Percentiles rank a stretch among this genome's conserved stretches.
These are phyloP conservation scores for Trypanosoma scelopori DNA, from an alignment of 208 protist genomes.

Conservation along the genomic window DNA sequence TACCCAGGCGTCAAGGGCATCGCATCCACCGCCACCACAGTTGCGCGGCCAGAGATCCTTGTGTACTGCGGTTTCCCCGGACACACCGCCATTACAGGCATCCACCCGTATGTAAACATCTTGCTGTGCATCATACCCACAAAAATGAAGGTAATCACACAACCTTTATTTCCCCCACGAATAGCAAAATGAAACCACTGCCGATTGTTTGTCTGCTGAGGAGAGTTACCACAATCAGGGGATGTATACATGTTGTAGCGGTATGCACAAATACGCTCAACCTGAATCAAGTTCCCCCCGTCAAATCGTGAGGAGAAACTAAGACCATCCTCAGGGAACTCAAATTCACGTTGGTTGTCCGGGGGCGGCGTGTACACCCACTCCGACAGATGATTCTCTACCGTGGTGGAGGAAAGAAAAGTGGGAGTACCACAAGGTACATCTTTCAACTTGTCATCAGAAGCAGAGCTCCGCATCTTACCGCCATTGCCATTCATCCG, in stretches of 20 bases:
- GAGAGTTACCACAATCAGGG: conserved; percentile 84
- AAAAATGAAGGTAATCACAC: conserved; percentile 59
- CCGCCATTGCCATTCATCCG: conserved; percentile 2
- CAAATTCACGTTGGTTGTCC: conserved; percentile 87
- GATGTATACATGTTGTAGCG: conserved; percentile 78
- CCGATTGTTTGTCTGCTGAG: conserved; percentile 83
- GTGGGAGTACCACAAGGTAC: too few relatives aligned
- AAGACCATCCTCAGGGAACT: conserved; percentile 82
- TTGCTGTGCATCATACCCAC: conserved; percentile 83
- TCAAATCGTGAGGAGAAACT: conserved; percentile 90
- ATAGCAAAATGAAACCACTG: conserved; percentile 94
- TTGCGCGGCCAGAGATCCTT: conserved; percentile 61
- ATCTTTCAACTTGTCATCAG: too few relatives aligned
- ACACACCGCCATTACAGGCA: conserved; percentile 68
- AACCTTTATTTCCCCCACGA: conserved; percentile 61
- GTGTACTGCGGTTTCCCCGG: conserved; percentile 62
- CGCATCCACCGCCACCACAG: conserved; percentile 49
- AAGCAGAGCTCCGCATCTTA: neutral
- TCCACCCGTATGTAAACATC: conserved; percentile 88
- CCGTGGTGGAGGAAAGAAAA: neutral
- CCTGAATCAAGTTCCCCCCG: conserved; percentile 88
- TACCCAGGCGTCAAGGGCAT: conserved; percentile 84
- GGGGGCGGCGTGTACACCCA: conserved; percentile 74
- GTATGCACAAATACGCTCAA: conserved; percentile 68
- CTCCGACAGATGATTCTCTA: conserved; percentile 27